Evolutionary conservation across 768 basidiomycete genomes (phyloP).

Genomic region (Sarcodon aspratus): DNA sequence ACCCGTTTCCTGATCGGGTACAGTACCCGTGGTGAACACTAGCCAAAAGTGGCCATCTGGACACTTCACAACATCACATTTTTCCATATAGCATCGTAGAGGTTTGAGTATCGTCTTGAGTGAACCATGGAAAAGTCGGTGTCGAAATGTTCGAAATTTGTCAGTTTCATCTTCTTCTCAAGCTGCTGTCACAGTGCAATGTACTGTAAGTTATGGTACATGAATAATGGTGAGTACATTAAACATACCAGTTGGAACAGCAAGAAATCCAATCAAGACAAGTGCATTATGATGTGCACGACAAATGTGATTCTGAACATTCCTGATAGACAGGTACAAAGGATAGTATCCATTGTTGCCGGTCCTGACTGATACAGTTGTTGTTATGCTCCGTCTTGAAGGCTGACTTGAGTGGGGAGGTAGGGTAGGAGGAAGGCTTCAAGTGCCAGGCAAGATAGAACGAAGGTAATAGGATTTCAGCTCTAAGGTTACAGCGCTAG

Average conservation of each 20-base stretch:
- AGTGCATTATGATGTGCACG: conserved; percentile 11
- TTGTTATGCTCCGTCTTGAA: too few relatives aligned
- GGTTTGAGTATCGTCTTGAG: conserved; percentile 5
- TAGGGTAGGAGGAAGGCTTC: too few relatives aligned
- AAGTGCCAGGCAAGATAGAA: too few relatives aligned
- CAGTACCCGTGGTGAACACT: too few relatives aligned
- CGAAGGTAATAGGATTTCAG: too few relatives aligned
- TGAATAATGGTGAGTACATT: neutral
- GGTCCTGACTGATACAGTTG: conserved; percentile 21
- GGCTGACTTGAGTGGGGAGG: too few relatives aligned
- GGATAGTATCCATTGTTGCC: conserved; percentile 17
- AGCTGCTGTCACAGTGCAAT: neutral
- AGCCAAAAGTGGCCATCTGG: conserved; percentile 17
- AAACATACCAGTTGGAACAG: conserved; percentile 20
- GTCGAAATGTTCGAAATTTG: conserved; percentile 5
- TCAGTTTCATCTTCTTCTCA: conserved; percentile 2
- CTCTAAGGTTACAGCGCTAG: too few relatives aligned
- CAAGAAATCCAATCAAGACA: conserved; percentile 10
- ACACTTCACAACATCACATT: conserved; percentile 7
- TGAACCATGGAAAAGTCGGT: conserved; percentile 7
- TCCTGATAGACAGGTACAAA: conserved; percentile 13
- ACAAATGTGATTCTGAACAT: conserved; percentile 10
- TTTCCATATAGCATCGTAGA: conserved; percentile 7
- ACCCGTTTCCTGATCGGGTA: too few relatives aligned
- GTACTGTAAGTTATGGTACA: neutral